A percentile compares a stretch with the other conserved stretches of the same genome.
These are phyloP conservation scores for Symbiodinium natans DNA, from an alignment of 73 alveolate species.

Conservation along the genomic window DNA sequence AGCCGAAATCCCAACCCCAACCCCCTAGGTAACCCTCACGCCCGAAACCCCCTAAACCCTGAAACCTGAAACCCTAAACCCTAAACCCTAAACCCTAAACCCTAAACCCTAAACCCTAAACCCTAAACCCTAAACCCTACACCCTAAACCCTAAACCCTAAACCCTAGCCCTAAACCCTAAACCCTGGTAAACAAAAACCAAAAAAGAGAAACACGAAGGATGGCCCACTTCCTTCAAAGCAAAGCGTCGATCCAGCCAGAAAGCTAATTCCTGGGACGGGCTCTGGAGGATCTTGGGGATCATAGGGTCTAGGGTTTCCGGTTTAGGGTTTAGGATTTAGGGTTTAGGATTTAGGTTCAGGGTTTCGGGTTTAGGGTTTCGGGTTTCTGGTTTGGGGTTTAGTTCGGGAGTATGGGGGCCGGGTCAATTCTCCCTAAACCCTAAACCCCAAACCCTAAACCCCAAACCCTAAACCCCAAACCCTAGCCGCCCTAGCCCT, in stretches of 20 bases:
- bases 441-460: background rate
- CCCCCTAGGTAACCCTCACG: too few species aligned
- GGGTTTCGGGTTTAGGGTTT: background rate
- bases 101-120: background rate
- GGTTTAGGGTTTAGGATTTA: background rate
- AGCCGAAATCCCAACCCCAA: too few species aligned
- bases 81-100: background rate
- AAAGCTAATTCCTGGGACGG: slow-evolving; percentile 48
- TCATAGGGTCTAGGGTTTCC: background rate
- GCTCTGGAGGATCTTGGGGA: background rate
- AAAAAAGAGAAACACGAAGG: too few species aligned
- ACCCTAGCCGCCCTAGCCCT: too few species aligned
- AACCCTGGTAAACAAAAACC: background rate
- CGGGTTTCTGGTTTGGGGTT: background rate
- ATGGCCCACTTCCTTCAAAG: background rate
- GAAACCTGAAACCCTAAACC: background rate
- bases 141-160: background rate
- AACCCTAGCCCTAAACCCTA: background rate
- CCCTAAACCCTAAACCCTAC: background rate
- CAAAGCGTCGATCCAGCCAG: slow-evolving; percentile 55
- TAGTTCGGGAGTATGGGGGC: too few species aligned
- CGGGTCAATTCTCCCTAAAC: background rate
- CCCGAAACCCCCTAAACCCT: background rate
- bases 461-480: background rate
- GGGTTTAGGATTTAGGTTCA: background rate